Base-by-base conservation (phyloP, 257 asterid species). In the Primulina tabacum region DNA sequence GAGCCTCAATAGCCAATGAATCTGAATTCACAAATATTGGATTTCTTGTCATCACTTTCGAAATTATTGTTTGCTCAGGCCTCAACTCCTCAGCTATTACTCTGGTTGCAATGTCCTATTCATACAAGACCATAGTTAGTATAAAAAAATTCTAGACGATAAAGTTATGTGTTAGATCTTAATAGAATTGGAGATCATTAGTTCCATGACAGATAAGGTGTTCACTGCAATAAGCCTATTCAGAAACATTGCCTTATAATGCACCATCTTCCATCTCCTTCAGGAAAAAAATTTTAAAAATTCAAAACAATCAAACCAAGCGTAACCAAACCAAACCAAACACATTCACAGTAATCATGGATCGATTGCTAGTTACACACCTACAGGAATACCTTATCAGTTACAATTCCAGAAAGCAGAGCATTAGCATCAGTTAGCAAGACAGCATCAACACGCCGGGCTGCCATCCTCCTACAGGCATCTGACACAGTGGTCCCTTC, bases 391-490 rank as follows among this genome's bases (percentile, higher is more conserved):
- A 87, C 98, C 95, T 90, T 92, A 77, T 88, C 98, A 73, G 98
- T 92, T 78, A 92, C 95, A 71, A 92, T 87, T 83, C 98, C 98
- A 7, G 98, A 92, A 64, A 92, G 98, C 81, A 90, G 75, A 52
- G 95, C 98, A 77, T 88, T 90, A 75, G 98, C 78, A 71, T 92
- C 98, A 57, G 95, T 92, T 70, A 92, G 82, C 74, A 92, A 84
- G 80, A 88, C 98, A 34, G 96, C 98, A 81, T 92, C 93, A 32
- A 88, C 92, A 60, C 92, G 92, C 73, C 97, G 80, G 18, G 88
- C 72, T 62, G 98, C 92, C 98, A 92, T 92, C 80, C 97, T 89
- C 81, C 90, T 85, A 81, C 97, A 92, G 57, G 97, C 98, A 62
- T 90, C 98, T 9, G 85, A 90, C 43, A 90, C 88, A n/a, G 94